These are phyloP conservation scores for Penicillium macrosclerotiorum DNA, from an alignment of 495 filamentous ascomycete species.

Conservation along the genomic window DNA sequence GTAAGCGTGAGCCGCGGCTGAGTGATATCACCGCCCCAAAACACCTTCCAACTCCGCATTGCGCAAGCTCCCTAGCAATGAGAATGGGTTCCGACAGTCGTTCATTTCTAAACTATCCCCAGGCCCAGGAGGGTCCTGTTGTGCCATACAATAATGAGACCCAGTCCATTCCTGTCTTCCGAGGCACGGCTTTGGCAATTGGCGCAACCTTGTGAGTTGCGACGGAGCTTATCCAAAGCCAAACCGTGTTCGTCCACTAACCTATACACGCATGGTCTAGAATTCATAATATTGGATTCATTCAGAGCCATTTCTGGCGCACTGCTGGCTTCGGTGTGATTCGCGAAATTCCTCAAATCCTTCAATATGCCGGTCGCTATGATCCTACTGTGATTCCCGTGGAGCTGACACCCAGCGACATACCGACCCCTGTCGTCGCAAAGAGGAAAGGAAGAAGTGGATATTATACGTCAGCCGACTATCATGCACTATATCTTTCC, in stretches of 20 bases:
- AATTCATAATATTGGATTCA: conserved; percentile 50
- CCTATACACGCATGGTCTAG: conserved; percentile 29
- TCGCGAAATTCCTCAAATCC: conserved; percentile 55
- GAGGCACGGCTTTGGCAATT: conserved; percentile 48
- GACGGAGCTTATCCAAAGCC: neutral
- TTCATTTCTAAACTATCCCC: conserved; percentile 44
- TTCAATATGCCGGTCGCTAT: conserved; percentile 60
- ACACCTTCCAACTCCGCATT: conserved; percentile 4
- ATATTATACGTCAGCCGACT: conserved; percentile 74
- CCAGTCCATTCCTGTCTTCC: conserved; percentile 52
- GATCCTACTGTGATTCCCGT: conserved; percentile 85
- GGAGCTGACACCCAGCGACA: conserved; percentile 27
- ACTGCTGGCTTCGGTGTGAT: conserved; percentile 72
- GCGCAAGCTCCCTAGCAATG: neutral
- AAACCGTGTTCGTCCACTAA: neutral
- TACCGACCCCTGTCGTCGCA: conserved; percentile 20
- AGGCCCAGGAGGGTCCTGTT: conserved; percentile 39
- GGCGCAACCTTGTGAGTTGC: conserved; percentile 48
- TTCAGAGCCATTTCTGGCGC: conserved; percentile 64
- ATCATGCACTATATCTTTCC: conserved; percentile 66
- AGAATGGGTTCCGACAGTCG: conserved; percentile 22
- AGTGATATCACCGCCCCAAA: conserved; percentile 14
- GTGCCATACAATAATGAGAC: conserved; percentile 49
- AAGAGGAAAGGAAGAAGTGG: conserved; percentile 37
- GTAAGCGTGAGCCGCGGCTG: conserved; percentile 11